Evolutionary conservation across 2,329 filamentous ascomycete genomes (phyloP).

Genomic region (Sporothrix sp.): DNA sequence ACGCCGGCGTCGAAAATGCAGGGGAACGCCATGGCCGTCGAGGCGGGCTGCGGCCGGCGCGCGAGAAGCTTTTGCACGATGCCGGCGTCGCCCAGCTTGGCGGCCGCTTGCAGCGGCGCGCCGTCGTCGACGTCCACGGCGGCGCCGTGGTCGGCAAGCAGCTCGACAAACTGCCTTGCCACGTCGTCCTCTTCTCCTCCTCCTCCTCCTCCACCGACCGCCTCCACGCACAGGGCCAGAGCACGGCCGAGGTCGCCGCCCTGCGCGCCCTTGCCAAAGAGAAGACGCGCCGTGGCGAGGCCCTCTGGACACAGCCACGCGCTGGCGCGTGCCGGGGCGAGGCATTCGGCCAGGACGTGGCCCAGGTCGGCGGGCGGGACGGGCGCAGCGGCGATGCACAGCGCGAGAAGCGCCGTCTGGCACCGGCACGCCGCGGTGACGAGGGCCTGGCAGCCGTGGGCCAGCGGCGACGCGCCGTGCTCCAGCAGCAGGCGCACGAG

Average conservation of each 20-base stretch:
- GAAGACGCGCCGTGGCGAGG: constrained; percentile 35
- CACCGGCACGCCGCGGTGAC: constrained; percentile 37
- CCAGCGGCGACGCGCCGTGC: constrained; percentile 42
- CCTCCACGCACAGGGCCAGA: constrained; percentile 37
- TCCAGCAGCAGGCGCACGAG: constrained; percentile 39
- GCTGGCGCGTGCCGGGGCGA: constrained; percentile 30
- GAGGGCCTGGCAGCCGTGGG: constrained; percentile 43
- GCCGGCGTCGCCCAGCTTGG: constrained; percentile 39
- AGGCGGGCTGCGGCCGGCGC: constrained; percentile 38
- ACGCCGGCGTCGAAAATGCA: constrained; percentile 44
- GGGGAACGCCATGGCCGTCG: constrained; percentile 45
- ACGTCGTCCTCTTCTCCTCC: constrained; percentile 31
- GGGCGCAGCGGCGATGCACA: constrained; percentile 28
- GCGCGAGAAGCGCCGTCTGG: constrained; percentile 29
- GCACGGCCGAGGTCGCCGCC: constrained; percentile 37
- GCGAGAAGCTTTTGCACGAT: constrained; percentile 42
- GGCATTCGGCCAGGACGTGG: constrained; percentile 35
- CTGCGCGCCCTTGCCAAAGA: constrained; percentile 39
- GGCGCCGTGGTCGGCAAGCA: constrained; percentile 33
- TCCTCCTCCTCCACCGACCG: no score
- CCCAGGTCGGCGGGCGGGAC: constrained; percentile 35
- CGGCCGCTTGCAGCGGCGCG: constrained; percentile 43
- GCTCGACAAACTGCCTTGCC: constrained; percentile 36
- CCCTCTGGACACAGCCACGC: constrained; percentile 40
- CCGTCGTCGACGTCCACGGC: constrained; percentile 43